A percentile compares a stretch with the other conserved stretches of the same genome.
Conservation (phyloP, 208 protist genomes). For the Trypanosoma caninum region DNA sequence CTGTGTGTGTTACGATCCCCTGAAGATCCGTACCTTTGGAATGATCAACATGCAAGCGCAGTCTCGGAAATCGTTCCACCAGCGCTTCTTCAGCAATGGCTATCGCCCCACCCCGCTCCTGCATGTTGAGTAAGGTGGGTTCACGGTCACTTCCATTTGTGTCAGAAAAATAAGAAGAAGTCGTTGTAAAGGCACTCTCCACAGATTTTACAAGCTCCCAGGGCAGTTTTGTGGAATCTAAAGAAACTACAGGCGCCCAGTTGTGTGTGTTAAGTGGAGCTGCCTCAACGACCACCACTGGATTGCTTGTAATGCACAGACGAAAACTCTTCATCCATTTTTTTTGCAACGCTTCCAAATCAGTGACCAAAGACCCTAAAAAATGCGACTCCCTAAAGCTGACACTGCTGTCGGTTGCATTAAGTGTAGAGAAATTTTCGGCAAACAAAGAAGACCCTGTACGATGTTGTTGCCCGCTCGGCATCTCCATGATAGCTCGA, state of each 20-base stretch:
- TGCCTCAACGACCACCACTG: slow-evolving; percentile 14
- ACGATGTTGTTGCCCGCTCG: too few species aligned
- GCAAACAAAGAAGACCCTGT: too few species aligned
- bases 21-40: slow-evolving; percentile 59
- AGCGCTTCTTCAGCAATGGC: slow-evolving; percentile 13
- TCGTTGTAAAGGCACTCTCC: slow-evolving; percentile 1
- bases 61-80: slow-evolving; percentile 30
- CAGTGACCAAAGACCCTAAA: slow-evolving; percentile 13
- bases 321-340: slow-evolving; percentile 22
- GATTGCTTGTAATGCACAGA: slow-evolving; percentile 18
- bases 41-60: slow-evolving; percentile 49
- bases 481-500: too few species aligned
- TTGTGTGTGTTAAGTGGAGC: not conserved
- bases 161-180: not conserved
- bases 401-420: too few species aligned
- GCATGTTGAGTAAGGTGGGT: slow-evolving; percentile 10
- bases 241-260: slow-evolving; percentile 10
- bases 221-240: slow-evolving; percentile 5
- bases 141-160: not conserved
- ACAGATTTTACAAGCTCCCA: slow-evolving; percentile 9
- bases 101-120: slow-evolving; percentile 17
- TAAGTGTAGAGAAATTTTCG: too few species aligned
- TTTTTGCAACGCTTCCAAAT: slow-evolving; percentile 21
- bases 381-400: too few species aligned
- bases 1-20: slow-evolving; percentile 49